These are phyloP conservation scores for Pleodorina starrii DNA, from an alignment of 139 green algal species.

Conservation along the genomic window DNA sequence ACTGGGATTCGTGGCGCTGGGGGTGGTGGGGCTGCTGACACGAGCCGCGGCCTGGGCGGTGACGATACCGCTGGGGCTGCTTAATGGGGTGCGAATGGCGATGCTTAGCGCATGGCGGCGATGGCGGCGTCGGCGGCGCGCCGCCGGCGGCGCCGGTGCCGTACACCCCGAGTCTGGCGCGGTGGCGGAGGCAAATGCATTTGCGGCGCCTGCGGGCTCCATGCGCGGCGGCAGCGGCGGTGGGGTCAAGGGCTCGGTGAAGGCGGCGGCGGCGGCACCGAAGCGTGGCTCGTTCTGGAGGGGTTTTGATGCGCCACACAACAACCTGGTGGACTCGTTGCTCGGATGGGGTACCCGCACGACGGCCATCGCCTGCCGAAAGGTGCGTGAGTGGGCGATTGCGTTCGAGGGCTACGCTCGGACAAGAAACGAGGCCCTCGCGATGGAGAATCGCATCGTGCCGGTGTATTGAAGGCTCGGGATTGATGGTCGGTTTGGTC, in stretches of 20 bases:
- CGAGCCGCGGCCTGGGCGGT: background rate
- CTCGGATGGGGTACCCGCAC: background rate
- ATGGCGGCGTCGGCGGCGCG: background rate
- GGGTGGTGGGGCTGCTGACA: background rate
- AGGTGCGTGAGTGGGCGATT: background rate
- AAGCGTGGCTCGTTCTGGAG: background rate
- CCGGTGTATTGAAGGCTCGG: no score
- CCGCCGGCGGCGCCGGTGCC: background rate
- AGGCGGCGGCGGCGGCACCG: no score
- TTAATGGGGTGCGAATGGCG: background rate
- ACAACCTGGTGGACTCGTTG: background rate
- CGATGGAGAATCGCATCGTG: no score
- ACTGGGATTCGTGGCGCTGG: background rate
- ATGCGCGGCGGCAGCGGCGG: no score
- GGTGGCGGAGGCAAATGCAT: background rate
- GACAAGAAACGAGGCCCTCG: no score
- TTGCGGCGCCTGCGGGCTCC: no score
- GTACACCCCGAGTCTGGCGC: background rate
- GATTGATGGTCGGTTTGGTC: no score
- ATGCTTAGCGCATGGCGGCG: background rate
- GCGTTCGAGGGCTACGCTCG: no score
- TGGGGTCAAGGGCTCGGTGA: background rate
- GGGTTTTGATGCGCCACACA: background rate
- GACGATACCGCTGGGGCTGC: background rate
- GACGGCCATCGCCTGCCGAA: background rate